These are phyloP conservation scores for Ceratocystis destructans DNA, from an alignment of 2,329 filamentous ascomycete species.

Conservation along the genomic window DNA sequence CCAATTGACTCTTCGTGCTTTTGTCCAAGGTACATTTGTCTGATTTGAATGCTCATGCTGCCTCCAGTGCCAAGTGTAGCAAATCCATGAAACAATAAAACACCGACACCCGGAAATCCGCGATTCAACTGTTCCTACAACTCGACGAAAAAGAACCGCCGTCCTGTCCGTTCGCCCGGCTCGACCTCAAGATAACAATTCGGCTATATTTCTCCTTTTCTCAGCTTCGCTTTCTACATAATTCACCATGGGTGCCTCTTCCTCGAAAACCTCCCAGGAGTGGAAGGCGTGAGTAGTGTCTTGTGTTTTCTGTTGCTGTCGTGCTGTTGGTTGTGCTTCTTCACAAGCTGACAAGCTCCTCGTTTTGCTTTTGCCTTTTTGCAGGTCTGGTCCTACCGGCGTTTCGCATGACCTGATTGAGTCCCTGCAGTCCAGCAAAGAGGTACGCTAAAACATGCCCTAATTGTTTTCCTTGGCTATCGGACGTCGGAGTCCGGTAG, in stretches of 20 bases:
- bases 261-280: constrained; percentile 22
- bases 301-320: neutral
- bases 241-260: constrained; percentile 19
- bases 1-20: neutral
- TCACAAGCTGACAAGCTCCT: constrained; percentile 3
- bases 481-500: neutral
- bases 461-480: neutral
- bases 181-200: neutral
- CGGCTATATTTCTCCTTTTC: neutral
- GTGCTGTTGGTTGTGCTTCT: neutral
- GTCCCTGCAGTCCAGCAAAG: constrained; percentile 66
- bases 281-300: constrained; percentile 42
- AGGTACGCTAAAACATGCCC: constrained; percentile 44
- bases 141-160: neutral
- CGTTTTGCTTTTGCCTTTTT: neutral
- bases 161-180: neutral
- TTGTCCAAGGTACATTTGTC: too few species aligned
- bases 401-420: constrained; percentile 73
- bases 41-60: too few species aligned
- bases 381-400: constrained; percentile 33
- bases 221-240: neutral
- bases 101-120: too few species aligned
- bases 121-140: neutral
- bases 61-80: too few species aligned
- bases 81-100: too few species aligned